These are phyloP conservation scores for Rhodotorula babjevae DNA, from an alignment of 768 basidiomycete genomes.

Conservation along the genomic window DNA sequence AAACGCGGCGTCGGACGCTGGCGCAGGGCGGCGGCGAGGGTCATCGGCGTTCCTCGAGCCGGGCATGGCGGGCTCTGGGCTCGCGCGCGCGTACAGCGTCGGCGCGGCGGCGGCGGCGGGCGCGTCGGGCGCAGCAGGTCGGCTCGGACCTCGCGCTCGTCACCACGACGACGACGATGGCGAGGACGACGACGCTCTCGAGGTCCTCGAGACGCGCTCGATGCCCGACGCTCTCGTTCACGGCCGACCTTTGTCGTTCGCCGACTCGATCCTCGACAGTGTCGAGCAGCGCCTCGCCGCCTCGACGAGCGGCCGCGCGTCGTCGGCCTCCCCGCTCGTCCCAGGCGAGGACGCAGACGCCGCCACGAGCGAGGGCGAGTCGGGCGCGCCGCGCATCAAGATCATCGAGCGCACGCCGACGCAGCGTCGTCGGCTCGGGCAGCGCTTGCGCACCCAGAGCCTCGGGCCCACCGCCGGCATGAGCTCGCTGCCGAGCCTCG, in stretches of 20 bases:
- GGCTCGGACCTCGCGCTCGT: too few relatives aligned
- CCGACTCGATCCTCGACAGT: constrained; percentile 7
- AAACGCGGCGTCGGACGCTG: background rate
- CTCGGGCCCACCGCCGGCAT: background rate
- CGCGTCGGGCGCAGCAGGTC: too few relatives aligned
- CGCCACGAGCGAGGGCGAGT: background rate
- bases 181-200: background rate
- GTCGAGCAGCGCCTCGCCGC: constrained; percentile 13
- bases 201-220: constrained; percentile 31
- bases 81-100: background rate
- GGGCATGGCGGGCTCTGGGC: constrained; percentile 7
- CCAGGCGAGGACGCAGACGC: background rate
- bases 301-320: background rate
- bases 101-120: constrained; percentile 3
- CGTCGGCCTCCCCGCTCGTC: background rate
- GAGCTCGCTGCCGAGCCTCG: constrained; percentile 1
- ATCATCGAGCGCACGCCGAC: constrained; percentile 25
- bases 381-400: constrained; percentile 15
- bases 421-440: background rate
- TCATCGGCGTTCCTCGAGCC: background rate
- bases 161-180: background rate
- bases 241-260: background rate
- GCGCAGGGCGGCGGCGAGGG: too few relatives aligned
- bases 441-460: constrained; percentile 8
- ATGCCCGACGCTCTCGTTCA: constrained; percentile 19